A percentile compares a stretch with the other conserved stretches of the same genome.
phyloP scores from a whole-genome alignment of 441 rosid genomes.

The Aleurites moluccanus region DNA sequence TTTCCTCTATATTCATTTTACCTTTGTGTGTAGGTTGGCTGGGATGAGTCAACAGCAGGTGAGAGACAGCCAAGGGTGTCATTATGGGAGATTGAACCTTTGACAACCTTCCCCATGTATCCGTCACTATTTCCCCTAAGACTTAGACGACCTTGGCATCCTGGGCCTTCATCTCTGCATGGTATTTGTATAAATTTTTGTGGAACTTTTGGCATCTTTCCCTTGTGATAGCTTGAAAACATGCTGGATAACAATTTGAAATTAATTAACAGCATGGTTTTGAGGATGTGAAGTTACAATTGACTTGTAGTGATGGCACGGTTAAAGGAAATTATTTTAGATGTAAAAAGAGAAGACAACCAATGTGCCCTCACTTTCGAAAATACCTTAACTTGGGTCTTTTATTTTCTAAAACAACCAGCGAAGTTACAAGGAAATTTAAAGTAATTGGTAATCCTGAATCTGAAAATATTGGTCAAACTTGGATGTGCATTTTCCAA shows the following conservation, averaged over 20 bases:
- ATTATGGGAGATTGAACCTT: conserved; percentile 94
- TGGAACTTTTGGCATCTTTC: conserved; percentile 6
- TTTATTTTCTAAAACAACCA: neutral
- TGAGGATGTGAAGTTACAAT: neutral
- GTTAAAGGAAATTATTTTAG: neutral
- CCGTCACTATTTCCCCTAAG: conserved; percentile 87
- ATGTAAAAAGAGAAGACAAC: neutral
- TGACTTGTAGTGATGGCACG: neutral
- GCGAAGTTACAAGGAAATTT: neutral
- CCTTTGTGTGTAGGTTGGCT: conserved; percentile 66
- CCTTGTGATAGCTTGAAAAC: neutral
- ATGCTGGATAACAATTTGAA: conserved; percentile 5
- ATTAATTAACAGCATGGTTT: neutral
- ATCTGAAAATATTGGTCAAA: neutral
- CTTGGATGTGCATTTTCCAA: neutral
- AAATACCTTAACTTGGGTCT: neutral
- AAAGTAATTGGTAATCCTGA: neutral
- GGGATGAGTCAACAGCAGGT: conserved; percentile 98
- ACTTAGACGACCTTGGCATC: conserved; percentile 65
- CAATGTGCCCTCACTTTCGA: neutral
- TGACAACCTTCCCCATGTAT: conserved; percentile 95
- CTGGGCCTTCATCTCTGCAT: conserved; percentile 30
- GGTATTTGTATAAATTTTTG: conserved; percentile 22
- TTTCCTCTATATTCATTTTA: neutral
- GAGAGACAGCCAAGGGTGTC: conserved; percentile 96